Base-by-base conservation (phyloP, 495 filamentous ascomycete species). In the Margaritispora aquatica region DNA sequence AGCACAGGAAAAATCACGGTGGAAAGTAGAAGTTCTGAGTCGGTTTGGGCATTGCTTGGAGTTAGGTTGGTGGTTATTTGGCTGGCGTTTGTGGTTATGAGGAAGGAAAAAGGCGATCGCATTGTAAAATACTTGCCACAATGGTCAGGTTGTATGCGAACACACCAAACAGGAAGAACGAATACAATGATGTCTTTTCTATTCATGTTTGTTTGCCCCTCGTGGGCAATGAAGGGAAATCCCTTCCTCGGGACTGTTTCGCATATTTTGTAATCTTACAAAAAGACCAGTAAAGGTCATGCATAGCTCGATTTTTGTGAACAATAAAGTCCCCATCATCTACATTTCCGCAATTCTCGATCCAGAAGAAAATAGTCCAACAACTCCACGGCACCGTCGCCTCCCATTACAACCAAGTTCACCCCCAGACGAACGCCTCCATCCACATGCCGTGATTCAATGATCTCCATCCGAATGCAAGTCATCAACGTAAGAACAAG, bases 1-100 rank as follows among this genome's bases (percentile, higher is more conserved):
- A 72, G 63, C 69, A 69, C 60, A 74, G 73, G 71, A 82, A 75
- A 67, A 56, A 58, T 44, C 38, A 44, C 48, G 55, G 58, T 10
- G 26, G 41, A 5, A 59, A 29, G 11, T 38, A 51, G 23, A n/a
- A 19, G 2, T n/a, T 17, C 19, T n/a, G 17, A 44, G 19, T 44
- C 3, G 38, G 10, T 44, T n/a, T 44, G 38, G 3, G 38, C 38
- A 44, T 44, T 44, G 38, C 38, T 44, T 44, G 38, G 38, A 8
- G 38, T 44, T 17, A 44, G 38, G 38, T 15, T 44, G 38, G 38
- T 44, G 38, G 38, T 44, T 44, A 44, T 44, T 44, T 44, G 38
- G 38, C 19, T 44, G 38, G 38, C 38, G 38, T 44, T 44, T 17
- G 19, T 44, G 38, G 38, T 44, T 17, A 44, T 8, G 38, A n/a